phyloP scores from a whole-genome alignment of 1,139 yeast genomes.

The Zygoascus sp. region DNA sequence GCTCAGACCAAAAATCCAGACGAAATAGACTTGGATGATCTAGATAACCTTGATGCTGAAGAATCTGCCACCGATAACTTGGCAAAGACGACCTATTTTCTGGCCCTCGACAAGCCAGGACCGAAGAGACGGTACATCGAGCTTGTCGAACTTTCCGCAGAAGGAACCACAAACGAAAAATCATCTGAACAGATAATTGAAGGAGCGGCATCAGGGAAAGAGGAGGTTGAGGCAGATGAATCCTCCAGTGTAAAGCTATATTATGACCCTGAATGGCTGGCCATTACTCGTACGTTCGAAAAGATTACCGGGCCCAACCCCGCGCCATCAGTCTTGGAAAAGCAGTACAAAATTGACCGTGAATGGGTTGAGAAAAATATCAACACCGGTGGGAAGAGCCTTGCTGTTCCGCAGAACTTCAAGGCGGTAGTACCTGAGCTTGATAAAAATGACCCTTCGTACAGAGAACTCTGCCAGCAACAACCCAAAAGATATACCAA shows the following conservation, averaged over 20 bases:
- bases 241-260: slow-evolving; percentile 16
- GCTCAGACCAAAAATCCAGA: slow-evolving; percentile 28
- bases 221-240: not conserved
- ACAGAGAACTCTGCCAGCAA: slow-evolving; percentile 2
- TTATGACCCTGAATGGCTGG: slow-evolving; percentile 40
- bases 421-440: slow-evolving; percentile 12
- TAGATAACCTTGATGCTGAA: slow-evolving; percentile 1
- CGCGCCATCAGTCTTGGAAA: not conserved
- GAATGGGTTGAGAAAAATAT: slow-evolving; percentile 33
- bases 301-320: slow-evolving; percentile 20
- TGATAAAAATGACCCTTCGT: slow-evolving; percentile 3
- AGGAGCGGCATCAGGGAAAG: too few relatives aligned
- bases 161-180: slow-evolving; percentile 4
- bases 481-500: slow-evolving; percentile 22
- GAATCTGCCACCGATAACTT: not conserved
- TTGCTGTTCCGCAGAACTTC: slow-evolving; percentile 20
- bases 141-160: slow-evolving; percentile 35
- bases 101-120: slow-evolving; percentile 82
- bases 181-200: too few relatives aligned
- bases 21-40: slow-evolving; percentile 37
- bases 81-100: slow-evolving; percentile 38
- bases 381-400: slow-evolving; percentile 17
- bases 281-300: slow-evolving; percentile 31
- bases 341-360: slow-evolving; percentile 9
- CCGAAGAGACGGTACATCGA: slow-evolving; percentile 56